Percentiles rank a stretch among this genome's conserved stretches.
Conservation (phyloP, 2,329 filamentous ascomycete genomes). For the Trichoderma breve region DNA sequence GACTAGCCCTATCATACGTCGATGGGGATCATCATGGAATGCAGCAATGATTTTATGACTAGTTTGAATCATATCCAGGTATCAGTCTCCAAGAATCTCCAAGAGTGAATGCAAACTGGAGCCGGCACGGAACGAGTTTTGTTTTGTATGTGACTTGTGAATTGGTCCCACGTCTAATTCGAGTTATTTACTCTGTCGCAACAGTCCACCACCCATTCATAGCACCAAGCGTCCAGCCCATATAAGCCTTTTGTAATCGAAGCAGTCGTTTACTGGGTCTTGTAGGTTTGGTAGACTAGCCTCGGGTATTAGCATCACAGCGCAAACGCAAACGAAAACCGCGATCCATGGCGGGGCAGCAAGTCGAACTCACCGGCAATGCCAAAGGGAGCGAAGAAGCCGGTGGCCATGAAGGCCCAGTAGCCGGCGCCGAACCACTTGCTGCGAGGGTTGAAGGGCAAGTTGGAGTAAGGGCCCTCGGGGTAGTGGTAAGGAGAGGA, state of each 20-base stretch:
- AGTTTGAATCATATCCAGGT: neutral
- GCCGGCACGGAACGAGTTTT: constrained; percentile 29
- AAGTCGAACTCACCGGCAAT: constrained; percentile 52
- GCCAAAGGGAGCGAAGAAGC: constrained; percentile 62
- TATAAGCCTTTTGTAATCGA: neutral
- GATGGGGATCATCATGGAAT: neutral
- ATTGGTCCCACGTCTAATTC: constrained; percentile 35
- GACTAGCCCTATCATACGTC: neutral
- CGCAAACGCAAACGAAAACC: constrained; percentile 1
- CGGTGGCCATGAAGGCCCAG: constrained; percentile 66
- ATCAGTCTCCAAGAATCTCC: too few relatives aligned
- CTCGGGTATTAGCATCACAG: neutral
- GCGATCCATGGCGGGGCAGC: constrained; percentile 18
- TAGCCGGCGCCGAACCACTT: constrained; percentile 80
- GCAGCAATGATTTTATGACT: constrained; percentile 19
- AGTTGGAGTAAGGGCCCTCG: constrained; percentile 89
- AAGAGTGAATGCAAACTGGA: neutral
- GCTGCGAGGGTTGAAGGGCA: constrained; percentile 95
- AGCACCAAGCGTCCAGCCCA: constrained; percentile 22
- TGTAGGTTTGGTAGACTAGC: constrained; percentile 50
- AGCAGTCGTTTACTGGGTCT: constrained; percentile 36
- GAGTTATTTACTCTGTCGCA: constrained; percentile 30
- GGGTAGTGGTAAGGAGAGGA: constrained; percentile 96
- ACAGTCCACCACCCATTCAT: constrained; percentile 22
- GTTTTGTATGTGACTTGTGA: constrained; percentile 29